Evolutionary conservation across 306 rosid species (phyloP).

Genomic region (Erythrophleum fordii): DNA sequence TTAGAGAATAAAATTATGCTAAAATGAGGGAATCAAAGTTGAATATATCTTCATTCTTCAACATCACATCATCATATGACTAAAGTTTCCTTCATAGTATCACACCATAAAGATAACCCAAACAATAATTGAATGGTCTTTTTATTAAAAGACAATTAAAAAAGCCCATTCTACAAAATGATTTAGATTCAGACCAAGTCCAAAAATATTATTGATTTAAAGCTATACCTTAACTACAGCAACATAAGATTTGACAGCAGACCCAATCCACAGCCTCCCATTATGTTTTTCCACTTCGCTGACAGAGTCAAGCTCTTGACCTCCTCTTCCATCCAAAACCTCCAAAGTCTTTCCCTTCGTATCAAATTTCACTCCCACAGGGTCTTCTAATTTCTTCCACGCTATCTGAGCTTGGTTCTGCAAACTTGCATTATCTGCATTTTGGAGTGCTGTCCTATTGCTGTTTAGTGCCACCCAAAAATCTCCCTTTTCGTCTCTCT

Average conservation of each 20-base stretch:
- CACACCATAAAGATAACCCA: no score
- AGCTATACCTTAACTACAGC: neutral
- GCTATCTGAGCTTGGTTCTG: neutral
- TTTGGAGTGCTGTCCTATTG: constrained; percentile 16
- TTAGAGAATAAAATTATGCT: no score
- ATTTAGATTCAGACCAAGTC: no score
- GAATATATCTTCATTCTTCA: no score
- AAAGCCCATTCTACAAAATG: no score
- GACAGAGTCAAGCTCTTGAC: constrained; percentile 32
- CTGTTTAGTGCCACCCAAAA: constrained; percentile 60
- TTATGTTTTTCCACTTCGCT: constrained; percentile 44
- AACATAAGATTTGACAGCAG: neutral
- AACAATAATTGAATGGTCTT: no score
- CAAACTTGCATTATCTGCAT: neutral
- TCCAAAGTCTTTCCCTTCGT: constrained; percentile 28
- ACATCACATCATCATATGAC: no score
- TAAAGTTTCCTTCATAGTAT: no score
- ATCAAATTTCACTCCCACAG: constrained; percentile 50
- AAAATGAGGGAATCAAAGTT: no score
- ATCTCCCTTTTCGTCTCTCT: constrained; percentile 37
- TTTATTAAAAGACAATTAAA: no score
- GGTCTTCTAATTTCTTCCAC: constrained; percentile 19
- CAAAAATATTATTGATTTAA: neutral
- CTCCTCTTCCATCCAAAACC: constrained; percentile 55
- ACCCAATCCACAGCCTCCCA: constrained; percentile 16